phyloP scores from a whole-genome alignment of 352 stramenopile species.

The Phytophthora sp. region DNA sequence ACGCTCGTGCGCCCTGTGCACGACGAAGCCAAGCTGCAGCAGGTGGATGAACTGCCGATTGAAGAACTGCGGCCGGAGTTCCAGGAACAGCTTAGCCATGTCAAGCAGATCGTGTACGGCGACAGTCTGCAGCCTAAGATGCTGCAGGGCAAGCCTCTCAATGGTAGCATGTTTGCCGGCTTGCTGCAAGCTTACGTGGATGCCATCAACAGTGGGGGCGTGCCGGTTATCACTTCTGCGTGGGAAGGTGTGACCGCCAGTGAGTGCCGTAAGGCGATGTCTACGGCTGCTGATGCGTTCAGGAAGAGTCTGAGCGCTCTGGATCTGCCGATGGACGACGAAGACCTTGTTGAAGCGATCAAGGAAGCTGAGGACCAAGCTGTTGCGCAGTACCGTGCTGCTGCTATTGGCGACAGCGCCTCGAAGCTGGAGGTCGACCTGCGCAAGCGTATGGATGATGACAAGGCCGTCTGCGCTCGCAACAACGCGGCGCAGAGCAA shows the following conservation, averaged over 20 bases:
- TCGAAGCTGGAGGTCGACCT: conserved; percentile 72
- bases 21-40: conserved; percentile 78
- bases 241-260: conserved; percentile 87
- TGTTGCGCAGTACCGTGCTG: conserved; percentile 59
- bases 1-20: conserved; percentile 85
- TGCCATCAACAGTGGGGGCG: conserved; percentile 87
- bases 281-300: conserved; percentile 62
- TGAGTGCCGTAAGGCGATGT: conserved; percentile 83
- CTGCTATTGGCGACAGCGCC: conserved; percentile 73
- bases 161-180: conserved; percentile 85
- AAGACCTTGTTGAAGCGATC: conserved; percentile 64
- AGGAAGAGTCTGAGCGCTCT: conserved; percentile 63
- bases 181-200: conserved; percentile 86
- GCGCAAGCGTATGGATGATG: conserved; percentile 69
- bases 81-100: conserved; percentile 61
- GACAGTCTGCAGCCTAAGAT: conserved; percentile 82
- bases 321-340: conserved; percentile 71
- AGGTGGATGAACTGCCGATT: conserved; percentile 74
- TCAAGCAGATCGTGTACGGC: conserved; percentile 78
- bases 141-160: conserved; percentile 79
- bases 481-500: conserved; percentile 70
- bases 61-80: conserved; percentile 80
- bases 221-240: conserved; percentile 87
- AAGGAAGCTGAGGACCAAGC: conserved; percentile 64
- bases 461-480: conserved; percentile 49